phyloP scores from a whole-genome alignment of 371 early-diverging fungal genomes.

The Lichtheimia ramosa region DNA sequence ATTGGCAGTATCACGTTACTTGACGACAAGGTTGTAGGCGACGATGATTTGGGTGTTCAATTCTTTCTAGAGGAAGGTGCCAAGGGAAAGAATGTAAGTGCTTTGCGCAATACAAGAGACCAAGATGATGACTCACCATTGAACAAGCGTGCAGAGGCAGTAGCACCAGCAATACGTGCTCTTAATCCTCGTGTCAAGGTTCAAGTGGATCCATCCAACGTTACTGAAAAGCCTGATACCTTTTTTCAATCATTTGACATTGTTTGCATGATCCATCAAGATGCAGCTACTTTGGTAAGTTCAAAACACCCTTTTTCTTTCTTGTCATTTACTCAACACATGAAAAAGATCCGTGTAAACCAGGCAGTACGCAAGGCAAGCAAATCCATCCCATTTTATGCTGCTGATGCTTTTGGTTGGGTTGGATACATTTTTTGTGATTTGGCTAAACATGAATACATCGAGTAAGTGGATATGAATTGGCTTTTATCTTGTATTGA shows the following conservation, averaged over 20 bases:
- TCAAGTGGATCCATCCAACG: constrained; percentile 47
- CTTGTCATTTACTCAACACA: neutral
- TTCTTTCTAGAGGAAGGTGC: constrained; percentile 66
- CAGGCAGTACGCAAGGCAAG: constrained; percentile 49
- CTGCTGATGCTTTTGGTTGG: constrained; percentile 71
- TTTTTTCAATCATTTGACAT: constrained; percentile 67
- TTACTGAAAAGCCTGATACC: constrained; percentile 41
- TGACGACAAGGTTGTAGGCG: constrained; percentile 59
- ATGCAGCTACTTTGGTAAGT: constrained; percentile 31
- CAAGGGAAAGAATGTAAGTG: constrained; percentile 69
- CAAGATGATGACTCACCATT: no score
- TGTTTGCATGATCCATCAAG: constrained; percentile 61
- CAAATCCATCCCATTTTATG: constrained; percentile 58
- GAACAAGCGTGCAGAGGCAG: constrained; percentile 59
- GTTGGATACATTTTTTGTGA: constrained; percentile 87
- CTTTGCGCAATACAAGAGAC: neutral
- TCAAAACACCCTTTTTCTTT: neutral
- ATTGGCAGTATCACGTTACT: constrained; percentile 74
- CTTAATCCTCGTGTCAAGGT: constrained; percentile 81
- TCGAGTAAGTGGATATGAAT: constrained; percentile 48
- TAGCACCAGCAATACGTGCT: constrained; percentile 52
- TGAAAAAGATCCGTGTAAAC: constrained; percentile 41
- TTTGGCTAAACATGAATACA: constrained; percentile 66
- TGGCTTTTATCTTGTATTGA: neutral
- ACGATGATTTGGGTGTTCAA: constrained; percentile 76